A percentile compares a stretch with the other conserved stretches of the same genome.
Conservation (phyloP, 148 eudicot species). For the Amaranthus hypochondriacus region DNA sequence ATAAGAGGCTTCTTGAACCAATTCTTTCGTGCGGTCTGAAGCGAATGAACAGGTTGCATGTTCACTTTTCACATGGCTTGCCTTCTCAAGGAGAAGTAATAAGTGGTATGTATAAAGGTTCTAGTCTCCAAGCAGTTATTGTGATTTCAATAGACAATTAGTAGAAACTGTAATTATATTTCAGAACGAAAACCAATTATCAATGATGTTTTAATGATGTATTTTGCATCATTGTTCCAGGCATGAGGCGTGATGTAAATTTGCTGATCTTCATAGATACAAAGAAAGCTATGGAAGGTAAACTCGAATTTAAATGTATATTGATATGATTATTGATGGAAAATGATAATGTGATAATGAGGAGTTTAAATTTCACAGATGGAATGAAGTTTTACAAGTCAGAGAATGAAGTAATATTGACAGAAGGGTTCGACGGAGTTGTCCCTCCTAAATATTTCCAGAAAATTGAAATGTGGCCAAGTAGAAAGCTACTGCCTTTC, state of each 20-base stretch:
- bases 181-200: background rate
- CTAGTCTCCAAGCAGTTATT: background rate
- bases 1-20: slow-evolving; percentile 56
- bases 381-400: slow-evolving; percentile 91
- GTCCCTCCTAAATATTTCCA: slow-evolving; percentile 75
- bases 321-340: background rate
- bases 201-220: background rate
- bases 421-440: slow-evolving; percentile 90
- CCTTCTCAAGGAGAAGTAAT: slow-evolving; percentile 85
- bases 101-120: slow-evolving; percentile 50
- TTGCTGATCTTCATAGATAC: slow-evolving; percentile 66
- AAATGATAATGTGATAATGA: no score
- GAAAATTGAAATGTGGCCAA: slow-evolving; percentile 78
- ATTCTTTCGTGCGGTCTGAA: slow-evolving; percentile 79
- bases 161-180: background rate
- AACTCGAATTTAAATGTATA: background rate
- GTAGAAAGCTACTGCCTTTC: slow-evolving; percentile 43
- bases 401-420: slow-evolving; percentile 77
- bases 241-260: slow-evolving; percentile 72
- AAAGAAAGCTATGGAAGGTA: slow-evolving; percentile 90
- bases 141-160: background rate
- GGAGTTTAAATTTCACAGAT: slow-evolving; percentile 36
- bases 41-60: slow-evolving; percentile 77
- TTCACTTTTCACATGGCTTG: slow-evolving; percentile 88
- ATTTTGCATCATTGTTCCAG: slow-evolving; percentile 34